Conservation (phyloP, 2,329 filamentous ascomycete species). For the Thermoascus crustaceus region DNA sequence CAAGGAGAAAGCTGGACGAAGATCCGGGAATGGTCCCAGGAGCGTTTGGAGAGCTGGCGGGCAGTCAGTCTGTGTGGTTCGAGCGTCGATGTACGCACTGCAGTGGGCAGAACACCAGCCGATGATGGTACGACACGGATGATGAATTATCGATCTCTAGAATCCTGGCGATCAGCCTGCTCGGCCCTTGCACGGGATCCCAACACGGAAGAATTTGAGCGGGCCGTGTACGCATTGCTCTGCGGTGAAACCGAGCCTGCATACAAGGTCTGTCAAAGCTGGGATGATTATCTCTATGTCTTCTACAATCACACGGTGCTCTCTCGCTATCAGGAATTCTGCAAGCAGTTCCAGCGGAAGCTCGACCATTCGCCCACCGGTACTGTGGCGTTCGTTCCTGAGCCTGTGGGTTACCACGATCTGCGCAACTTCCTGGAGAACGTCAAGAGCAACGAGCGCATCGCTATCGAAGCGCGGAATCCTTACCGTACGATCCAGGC, state of each 20-base stretch:
- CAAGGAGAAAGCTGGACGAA: constrained; percentile 67
- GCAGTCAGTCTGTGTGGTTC: constrained; percentile 69
- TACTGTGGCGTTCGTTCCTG: constrained; percentile 47
- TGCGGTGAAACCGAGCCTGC: constrained; percentile 75
- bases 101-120: constrained; percentile 21
- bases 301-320: constrained; percentile 81
- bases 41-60: constrained; percentile 82
- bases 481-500: constrained; percentile 39
- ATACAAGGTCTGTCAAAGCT: constrained; percentile 64
- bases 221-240: constrained; percentile 84
- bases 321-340: constrained; percentile 67
- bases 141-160: constrained; percentile 34
- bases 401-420: constrained; percentile 41
- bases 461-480: constrained; percentile 33
- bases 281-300: constrained; percentile 81
- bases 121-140: constrained; percentile 33
- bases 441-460: constrained; percentile 26
- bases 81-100: constrained; percentile 22
- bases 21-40: constrained; percentile 77
- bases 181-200: constrained; percentile 50
- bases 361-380: constrained; percentile 47
- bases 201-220: constrained; percentile 67
- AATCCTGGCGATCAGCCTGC: constrained; percentile 31
- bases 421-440: constrained; percentile 31
- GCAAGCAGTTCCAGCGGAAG: constrained; percentile 36